A percentile compares a stretch with the other conserved stretches of the same genome.
Conservation (phyloP, 305 asterid genomes). For the Ruellia speciosa region DNA sequence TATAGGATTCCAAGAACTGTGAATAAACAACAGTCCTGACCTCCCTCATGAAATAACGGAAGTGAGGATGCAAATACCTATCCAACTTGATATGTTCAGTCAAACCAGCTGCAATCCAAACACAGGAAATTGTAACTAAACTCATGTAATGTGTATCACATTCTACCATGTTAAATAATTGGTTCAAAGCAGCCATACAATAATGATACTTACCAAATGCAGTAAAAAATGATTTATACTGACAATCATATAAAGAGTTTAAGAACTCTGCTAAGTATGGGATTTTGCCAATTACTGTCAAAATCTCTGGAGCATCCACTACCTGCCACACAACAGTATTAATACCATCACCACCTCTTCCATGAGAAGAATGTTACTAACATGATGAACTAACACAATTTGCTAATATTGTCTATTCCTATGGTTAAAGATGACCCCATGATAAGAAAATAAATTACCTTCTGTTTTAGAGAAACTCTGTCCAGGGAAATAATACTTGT, state of each 20-base stretch:
- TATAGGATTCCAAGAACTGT: constrained; percentile 76
- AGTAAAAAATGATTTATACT: constrained; percentile 58
- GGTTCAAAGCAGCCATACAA: neutral
- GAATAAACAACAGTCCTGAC: constrained; percentile 63
- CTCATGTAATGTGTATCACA: no score
- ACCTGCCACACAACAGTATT: constrained; percentile 35
- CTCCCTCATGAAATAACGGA: constrained; percentile 75
- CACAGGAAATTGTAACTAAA: neutral
- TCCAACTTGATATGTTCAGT: constrained; percentile 61
- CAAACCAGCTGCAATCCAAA: constrained; percentile 53
- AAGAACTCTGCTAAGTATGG: constrained; percentile 55
- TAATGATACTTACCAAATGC: constrained; percentile 51
- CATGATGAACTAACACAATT: neutral
- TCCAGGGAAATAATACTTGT: constrained; percentile 71
- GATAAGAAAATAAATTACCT: constrained; percentile 35
- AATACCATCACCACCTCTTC: neutral
- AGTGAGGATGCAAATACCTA: constrained; percentile 62
- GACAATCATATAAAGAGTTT: constrained; percentile 68
- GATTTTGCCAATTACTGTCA: constrained; percentile 64
- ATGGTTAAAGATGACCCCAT: neutral
- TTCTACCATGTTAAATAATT: no score
- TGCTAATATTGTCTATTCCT: neutral
- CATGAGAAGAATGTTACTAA: neutral
- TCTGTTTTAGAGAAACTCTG: constrained; percentile 68
- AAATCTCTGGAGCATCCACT: constrained; percentile 76